Evolutionary conservation across 345 rosid genomes (phyloP).

Genomic region (Dovyalis caffra): DNA sequence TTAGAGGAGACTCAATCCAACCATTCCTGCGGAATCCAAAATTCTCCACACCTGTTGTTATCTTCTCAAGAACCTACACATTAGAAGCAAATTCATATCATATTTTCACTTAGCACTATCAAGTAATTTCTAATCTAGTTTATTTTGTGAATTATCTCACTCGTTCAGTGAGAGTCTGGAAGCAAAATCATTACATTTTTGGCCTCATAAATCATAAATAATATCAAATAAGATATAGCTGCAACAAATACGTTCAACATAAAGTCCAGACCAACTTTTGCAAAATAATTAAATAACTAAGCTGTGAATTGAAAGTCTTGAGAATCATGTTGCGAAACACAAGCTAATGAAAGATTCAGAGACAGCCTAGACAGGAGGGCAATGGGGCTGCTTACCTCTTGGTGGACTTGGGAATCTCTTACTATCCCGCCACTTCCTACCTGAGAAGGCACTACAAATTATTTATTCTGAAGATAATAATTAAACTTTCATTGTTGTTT

Average conservation of each 20-base stretch:
- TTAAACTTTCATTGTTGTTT: neutral
- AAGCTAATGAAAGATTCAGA: neutral
- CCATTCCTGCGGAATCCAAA: conserved; percentile 72
- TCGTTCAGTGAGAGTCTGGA: neutral
- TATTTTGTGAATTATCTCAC: neutral
- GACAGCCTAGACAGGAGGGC: neutral
- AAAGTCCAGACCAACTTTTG: neutral
- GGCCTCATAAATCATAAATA: no score
- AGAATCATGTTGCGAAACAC: neutral
- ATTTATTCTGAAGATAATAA: neutral
- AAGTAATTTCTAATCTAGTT: neutral
- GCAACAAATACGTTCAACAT: neutral
- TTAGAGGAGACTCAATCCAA: conserved; percentile 84
- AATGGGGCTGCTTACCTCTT: conserved; percentile 54
- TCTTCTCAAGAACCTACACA: conserved; percentile 72
- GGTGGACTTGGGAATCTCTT: conserved; percentile 82
- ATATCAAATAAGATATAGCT: neutral
- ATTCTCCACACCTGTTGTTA: conserved; percentile 67
- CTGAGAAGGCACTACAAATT: conserved; percentile 33
- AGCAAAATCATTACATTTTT: neutral
- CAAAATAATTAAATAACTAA: no score
- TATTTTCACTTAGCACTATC: neutral
- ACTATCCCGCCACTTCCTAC: conserved; percentile 95
- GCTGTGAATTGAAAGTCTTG: neutral
- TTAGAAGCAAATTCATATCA: neutral